Conservation (phyloP, 2,329 filamentous ascomycete species). For the Gaeumannomyces tritici region DNA sequence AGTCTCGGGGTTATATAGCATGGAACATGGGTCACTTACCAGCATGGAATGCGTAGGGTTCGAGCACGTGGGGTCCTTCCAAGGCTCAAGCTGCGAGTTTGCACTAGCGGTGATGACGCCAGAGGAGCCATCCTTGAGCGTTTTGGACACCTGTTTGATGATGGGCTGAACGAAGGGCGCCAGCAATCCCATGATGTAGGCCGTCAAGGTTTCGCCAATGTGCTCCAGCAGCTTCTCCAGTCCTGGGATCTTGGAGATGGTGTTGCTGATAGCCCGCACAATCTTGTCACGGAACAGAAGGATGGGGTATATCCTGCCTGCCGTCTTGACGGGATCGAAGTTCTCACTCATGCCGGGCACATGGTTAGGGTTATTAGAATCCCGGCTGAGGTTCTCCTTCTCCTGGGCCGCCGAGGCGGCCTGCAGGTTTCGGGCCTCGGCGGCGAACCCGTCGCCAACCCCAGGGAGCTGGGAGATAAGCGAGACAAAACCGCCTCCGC, state of each 20-base stretch:
- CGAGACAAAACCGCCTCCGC: slow-evolving; percentile 47
- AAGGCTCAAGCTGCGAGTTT: slow-evolving; percentile 68
- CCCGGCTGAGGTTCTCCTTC: slow-evolving; percentile 39
- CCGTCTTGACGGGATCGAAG: slow-evolving; percentile 71
- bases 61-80: slow-evolving; percentile 65
- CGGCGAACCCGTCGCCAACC: slow-evolving; percentile 54
- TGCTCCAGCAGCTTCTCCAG: slow-evolving; percentile 85
- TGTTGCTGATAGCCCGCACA: slow-evolving; percentile 73
- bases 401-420: slow-evolving; percentile 54
- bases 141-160: slow-evolving; percentile 76
- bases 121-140: slow-evolving; percentile 77
- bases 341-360: slow-evolving; percentile 66
- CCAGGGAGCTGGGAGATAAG: slow-evolving; percentile 69
- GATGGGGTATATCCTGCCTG: slow-evolving; percentile 85
- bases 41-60: slow-evolving; percentile 47
- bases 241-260: slow-evolving; percentile 86
- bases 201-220: slow-evolving; percentile 83
- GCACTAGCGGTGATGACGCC: slow-evolving; percentile 58
- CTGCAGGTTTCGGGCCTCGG: slow-evolving; percentile 56
- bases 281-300: slow-evolving; percentile 90
- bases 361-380: slow-evolving; percentile 36
- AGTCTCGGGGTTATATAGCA: neutral
- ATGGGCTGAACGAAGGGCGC: slow-evolving; percentile 89
- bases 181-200: slow-evolving; percentile 84
- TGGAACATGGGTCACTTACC: neutral